Evolutionary conservation across 345 rosid species (phyloP).

Genomic region (Iberis pinnata): DNA sequence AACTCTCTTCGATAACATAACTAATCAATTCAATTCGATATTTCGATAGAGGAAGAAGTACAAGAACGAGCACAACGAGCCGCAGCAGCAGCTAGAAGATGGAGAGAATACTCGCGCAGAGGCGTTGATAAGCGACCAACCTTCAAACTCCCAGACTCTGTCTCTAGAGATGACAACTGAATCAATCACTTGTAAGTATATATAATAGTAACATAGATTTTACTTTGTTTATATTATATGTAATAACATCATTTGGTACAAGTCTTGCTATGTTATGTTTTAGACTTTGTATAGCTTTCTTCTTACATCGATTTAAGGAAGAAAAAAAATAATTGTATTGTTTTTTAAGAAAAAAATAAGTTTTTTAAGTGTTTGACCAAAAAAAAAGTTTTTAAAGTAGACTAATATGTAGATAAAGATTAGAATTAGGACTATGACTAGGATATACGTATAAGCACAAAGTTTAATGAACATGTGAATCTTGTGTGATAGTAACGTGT

Average conservation of each 20-base stretch:
- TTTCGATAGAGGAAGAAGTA: conserved; percentile 65
- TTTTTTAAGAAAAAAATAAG: no score
- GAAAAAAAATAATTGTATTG: conserved; percentile 14
- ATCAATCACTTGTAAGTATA: background rate
- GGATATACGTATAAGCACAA: no score
- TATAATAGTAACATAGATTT: no score
- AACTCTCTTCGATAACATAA: conserved; percentile 3
- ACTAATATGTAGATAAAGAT: background rate
- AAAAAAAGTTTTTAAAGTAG: no score
- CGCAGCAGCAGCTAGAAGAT: conserved; percentile 78
- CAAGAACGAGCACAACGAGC: conserved; percentile 69
- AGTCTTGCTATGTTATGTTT: background rate
- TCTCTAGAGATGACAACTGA: conserved; percentile 40
- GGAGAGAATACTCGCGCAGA: conserved; percentile 88
- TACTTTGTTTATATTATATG: no score
- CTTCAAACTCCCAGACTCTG: conserved; percentile 68
- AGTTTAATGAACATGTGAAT: no score
- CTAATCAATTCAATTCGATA: background rate
- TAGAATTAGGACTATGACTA: no score
- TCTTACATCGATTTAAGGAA: conserved; percentile 3
- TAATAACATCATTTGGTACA: conserved; percentile 19
- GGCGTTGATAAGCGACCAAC: conserved; percentile 80
- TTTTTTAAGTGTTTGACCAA: no score
- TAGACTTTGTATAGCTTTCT: conserved; percentile 24
- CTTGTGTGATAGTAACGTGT: no score